Evolutionary conservation across 1,139 yeast genomes (phyloP), one percentile per base, ranked within the genome.

Genomic region (Hansenula anomala): DNA sequence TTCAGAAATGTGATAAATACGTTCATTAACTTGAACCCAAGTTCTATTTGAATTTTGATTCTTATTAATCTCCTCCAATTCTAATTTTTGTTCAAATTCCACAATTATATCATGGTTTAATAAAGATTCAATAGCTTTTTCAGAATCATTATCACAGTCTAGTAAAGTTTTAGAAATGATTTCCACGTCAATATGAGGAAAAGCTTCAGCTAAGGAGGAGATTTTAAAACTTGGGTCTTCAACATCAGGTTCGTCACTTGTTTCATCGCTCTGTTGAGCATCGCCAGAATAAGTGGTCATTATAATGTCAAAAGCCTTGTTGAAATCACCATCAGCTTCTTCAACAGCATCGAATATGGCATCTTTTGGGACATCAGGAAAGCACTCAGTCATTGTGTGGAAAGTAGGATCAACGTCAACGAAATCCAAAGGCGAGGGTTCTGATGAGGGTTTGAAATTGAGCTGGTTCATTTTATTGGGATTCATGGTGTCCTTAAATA

Each of bases 41-140:
- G 29, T 32, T 28, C 19, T 12, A 15, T 28, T 23, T 14, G 14
- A 24, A 14, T n/a, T 16, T 12, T 14, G 33, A 29, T 32, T 22
- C 6, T 4, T 14, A 28, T 17, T 27, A 13, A 35, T 34, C 10
- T 36, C 37, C 3, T 39, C 37, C 10, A 40, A 24, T 9, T 29
- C 28, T 13, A 41, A 28, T 20, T 40, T 30, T 5, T 31, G n/a
- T n/a, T 36, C 27, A 6, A 36, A 16, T 3, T 28, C 30, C 17
- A 32, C 20, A 6, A 40, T 28, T n/a, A 45, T 30, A 6, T 31
- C 30, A n/a, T 44, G 45, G 10, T 37, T 37, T 14, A 44, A 28
- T 20, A 48, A 26, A 2, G 38, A 23, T 13, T 48, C 50, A 1
- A 42, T 26, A 6, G 50, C 34, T 14, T 19, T 37, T 3, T 24